phyloP scores from a whole-genome alignment of 2,329 filamentous ascomycete genomes.

The Cercospora sp. region DNA sequence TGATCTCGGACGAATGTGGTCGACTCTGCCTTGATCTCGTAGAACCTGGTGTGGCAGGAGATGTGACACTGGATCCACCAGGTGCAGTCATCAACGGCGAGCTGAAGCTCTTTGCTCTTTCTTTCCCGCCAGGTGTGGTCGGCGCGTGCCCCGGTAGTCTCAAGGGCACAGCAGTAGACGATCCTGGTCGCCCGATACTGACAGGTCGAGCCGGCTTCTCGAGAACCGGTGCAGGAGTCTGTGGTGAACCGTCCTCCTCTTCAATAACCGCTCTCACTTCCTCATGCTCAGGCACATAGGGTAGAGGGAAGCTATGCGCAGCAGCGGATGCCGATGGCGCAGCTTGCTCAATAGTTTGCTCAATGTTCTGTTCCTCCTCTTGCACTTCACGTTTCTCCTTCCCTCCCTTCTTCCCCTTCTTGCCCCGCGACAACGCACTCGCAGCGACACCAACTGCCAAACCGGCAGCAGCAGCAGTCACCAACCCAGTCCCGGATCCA shows the following conservation, averaged over 20 bases:
- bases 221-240: constrained; percentile 6
- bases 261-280: background rate
- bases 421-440: constrained; percentile 6
- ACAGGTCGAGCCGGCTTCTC: constrained; percentile 12
- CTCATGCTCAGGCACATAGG: background rate
- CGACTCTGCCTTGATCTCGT: constrained; percentile 25
- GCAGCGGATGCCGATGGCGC: constrained; percentile 6
- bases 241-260: background rate
- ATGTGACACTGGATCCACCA: constrained; percentile 2
- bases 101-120: constrained; percentile 33
- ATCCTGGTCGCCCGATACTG: constrained; percentile 23
- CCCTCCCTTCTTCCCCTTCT: constrained; percentile 4
- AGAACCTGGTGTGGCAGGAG: constrained; percentile 28
- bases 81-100: constrained; percentile 19
- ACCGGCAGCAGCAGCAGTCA: constrained; percentile 21
- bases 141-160: constrained; percentile 38
- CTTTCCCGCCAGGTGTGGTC: constrained; percentile 26
- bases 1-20: constrained; percentile 60
- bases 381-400: background rate
- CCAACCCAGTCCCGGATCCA: constrained; percentile 31
- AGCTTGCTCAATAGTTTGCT: background rate
- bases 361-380: no score
- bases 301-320: constrained; percentile 10
- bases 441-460: constrained; percentile 14
- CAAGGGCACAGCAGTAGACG: constrained; percentile 40